A percentile compares a stretch with the other conserved stretches of the same genome.
Conservation (phyloP, 2,329 filamentous ascomycete species). For the Rhytidhysteron rufulum region DNA sequence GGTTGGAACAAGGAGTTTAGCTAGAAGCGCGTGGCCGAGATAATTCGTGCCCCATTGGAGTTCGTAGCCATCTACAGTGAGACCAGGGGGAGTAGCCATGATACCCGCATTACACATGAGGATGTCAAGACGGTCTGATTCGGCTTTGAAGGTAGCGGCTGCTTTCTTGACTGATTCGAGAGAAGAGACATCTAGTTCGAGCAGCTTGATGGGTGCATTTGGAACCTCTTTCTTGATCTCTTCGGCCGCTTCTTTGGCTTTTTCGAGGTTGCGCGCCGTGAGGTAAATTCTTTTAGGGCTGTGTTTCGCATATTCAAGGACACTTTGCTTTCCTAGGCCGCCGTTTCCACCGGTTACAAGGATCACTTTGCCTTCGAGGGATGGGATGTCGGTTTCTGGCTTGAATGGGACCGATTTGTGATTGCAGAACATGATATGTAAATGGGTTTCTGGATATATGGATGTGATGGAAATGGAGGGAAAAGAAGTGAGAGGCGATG, state of each 20-base stretch:
- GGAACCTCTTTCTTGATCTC: constrained; percentile 24
- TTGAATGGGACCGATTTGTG: constrained; percentile 5
- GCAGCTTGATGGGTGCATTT: constrained; percentile 9
- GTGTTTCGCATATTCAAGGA: constrained; percentile 38
- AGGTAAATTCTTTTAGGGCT: constrained; percentile 40
- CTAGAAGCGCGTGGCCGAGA: constrained; percentile 50
- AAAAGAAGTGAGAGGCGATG: too few species aligned
- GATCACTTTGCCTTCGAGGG: constrained; percentile 40
- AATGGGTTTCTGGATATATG: too few species aligned
- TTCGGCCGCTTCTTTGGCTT: constrained; percentile 29
- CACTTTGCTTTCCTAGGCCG: constrained; percentile 39
- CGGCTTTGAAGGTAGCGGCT: constrained; percentile 7
- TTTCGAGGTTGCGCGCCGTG: constrained; percentile 32
- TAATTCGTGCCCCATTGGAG: constrained; percentile 50
- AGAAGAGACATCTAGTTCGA: constrained; percentile 10
- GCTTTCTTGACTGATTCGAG: constrained; percentile 14
- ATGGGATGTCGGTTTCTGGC: constrained; percentile 35
- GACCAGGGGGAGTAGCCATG: constrained; percentile 7
- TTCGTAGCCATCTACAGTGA: constrained; percentile 38
- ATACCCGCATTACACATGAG: constrained; percentile 40
- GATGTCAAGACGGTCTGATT: constrained; percentile 15
- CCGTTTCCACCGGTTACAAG: constrained; percentile 43
- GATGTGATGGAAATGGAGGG: too few species aligned
- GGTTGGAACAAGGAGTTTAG: constrained; percentile 40
- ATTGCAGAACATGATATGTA: not conserved